Evolutionary conservation across 2,329 filamentous ascomycete species (phyloP).

Genomic region (Domatiomyces catenatus): DNA sequence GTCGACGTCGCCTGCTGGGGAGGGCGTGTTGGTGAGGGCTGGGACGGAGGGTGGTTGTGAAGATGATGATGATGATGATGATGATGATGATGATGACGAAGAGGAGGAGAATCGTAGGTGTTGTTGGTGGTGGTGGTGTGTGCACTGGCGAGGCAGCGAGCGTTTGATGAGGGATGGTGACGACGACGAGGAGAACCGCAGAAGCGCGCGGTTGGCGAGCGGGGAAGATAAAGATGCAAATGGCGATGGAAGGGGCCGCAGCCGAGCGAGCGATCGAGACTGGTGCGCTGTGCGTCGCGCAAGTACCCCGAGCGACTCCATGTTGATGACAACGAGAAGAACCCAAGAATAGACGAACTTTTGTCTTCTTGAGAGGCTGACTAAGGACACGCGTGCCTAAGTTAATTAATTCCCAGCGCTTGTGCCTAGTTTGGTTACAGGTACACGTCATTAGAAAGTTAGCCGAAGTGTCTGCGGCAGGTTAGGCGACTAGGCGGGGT

Average conservation of each 20-base stretch:
- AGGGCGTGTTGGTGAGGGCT: background rate
- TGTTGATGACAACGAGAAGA: background rate
- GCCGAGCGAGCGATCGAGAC: background rate
- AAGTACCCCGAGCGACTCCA: background rate
- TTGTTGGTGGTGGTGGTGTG: background rate
- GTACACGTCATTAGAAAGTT: background rate
- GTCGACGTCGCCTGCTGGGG: background rate
- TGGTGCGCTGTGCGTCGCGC: background rate
- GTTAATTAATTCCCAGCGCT: too few relatives aligned
- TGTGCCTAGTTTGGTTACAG: too few relatives aligned
- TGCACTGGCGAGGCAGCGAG: background rate
- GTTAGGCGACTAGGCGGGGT: background rate
- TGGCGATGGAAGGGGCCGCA: background rate
- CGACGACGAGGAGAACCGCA: background rate
- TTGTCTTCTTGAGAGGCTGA: too few relatives aligned
- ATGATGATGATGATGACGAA: background rate
- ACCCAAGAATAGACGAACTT: background rate
- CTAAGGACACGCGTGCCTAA: too few relatives aligned
- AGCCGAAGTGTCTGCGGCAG: background rate
- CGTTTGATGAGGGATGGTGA: background rate
- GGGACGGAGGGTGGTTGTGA: background rate
- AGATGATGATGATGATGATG: background rate
- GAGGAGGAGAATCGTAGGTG: background rate
- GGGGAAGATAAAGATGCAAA: too few relatives aligned
- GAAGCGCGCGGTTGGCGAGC: background rate